Evolutionary conservation across 2,329 filamentous ascomycete genomes (phyloP).

Genomic region (Amauroascus niger): DNA sequence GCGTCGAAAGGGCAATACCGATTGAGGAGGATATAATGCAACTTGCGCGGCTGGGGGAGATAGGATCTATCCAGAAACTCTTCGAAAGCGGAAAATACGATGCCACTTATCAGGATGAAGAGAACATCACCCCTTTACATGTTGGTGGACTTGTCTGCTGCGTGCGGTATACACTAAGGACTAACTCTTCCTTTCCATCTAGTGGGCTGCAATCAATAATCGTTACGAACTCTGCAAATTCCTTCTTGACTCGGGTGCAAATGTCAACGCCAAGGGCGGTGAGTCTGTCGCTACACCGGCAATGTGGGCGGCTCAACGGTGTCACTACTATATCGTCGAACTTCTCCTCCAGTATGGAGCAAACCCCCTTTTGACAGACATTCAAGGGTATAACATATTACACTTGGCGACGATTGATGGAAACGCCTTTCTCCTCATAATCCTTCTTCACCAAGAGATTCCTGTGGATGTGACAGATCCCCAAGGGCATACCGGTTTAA

Average conservation of each 20-base stretch:
- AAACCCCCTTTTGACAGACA: conserved; percentile 82
- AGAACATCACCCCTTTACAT: conserved; percentile 92
- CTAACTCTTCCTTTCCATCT: conserved; percentile 19
- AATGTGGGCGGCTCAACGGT: conserved; percentile 94
- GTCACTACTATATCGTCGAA: conserved; percentile 93
- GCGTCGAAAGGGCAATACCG: conserved; percentile 30
- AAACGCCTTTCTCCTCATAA: conserved; percentile 77
- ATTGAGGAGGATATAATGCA: conserved; percentile 85
- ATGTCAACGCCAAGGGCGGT: conserved; percentile 90
- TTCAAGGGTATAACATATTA: conserved; percentile 94
- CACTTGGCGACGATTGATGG: conserved; percentile 96
- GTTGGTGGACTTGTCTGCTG: conserved; percentile 38
- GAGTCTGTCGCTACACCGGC: conserved; percentile 89
- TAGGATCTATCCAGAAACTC: conserved; percentile 75
- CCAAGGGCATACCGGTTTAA: conserved; percentile 85
- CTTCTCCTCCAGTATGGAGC: conserved; percentile 84
- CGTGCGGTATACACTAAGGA: conserved; percentile 1
- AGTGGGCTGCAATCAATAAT: conserved; percentile 99
- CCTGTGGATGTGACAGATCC: conserved; percentile 83
- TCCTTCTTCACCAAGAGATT: conserved; percentile 90
- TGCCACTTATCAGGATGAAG: conserved; percentile 74
- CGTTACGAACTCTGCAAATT: conserved; percentile 97
- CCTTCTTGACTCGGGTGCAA: conserved; percentile 72
- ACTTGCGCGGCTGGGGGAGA: conserved; percentile 76
- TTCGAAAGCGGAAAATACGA: conserved; percentile 75